These are phyloP conservation scores for Coelastrella sp. DNA, from an alignment of 139 green algal genomes.

Conservation along the genomic window DNA sequence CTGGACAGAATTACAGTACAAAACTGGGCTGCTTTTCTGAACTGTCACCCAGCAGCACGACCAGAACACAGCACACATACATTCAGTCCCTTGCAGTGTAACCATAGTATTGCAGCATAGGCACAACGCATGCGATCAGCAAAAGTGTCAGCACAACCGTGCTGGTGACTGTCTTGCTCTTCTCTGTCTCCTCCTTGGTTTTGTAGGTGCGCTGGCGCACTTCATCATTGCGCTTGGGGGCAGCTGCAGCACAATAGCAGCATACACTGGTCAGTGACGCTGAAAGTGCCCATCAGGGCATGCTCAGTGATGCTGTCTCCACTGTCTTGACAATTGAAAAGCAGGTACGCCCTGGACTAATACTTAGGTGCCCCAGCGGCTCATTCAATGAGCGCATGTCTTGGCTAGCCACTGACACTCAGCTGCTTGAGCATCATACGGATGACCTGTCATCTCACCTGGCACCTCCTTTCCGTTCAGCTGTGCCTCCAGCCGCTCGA, in stretches of 20 bases:
- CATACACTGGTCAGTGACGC: background rate
- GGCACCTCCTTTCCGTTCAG: conserved; percentile 82
- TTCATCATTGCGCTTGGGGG: conserved; percentile 64
- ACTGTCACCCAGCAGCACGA: background rate
- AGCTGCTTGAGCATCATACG: background rate
- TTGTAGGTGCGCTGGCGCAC: conserved; percentile 84
- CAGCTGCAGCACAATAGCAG: conserved; percentile 15
- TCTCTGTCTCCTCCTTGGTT: conserved; percentile 91
- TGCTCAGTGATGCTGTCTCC: too few species aligned
- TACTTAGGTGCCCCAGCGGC: too few species aligned
- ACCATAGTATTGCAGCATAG: conserved; percentile 92
- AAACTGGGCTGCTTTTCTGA: background rate
- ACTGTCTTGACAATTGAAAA: too few species aligned
- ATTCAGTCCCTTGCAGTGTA: conserved; percentile 39
- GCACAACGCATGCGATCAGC: conserved; percentile 95
- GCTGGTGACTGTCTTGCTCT: conserved; percentile 79
- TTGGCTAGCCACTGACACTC: too few species aligned
- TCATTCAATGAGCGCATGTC: too few species aligned
- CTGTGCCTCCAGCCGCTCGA: conserved; percentile 88
- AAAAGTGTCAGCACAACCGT: conserved; percentile 93
- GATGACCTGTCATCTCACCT: conserved; percentile 51
- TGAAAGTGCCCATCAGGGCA: too few species aligned
- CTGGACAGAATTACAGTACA: background rate
- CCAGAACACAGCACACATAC: background rate
- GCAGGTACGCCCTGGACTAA: too few species aligned